Conservation (phyloP, 345 rosid genomes). For the Brassica incana region DNA sequence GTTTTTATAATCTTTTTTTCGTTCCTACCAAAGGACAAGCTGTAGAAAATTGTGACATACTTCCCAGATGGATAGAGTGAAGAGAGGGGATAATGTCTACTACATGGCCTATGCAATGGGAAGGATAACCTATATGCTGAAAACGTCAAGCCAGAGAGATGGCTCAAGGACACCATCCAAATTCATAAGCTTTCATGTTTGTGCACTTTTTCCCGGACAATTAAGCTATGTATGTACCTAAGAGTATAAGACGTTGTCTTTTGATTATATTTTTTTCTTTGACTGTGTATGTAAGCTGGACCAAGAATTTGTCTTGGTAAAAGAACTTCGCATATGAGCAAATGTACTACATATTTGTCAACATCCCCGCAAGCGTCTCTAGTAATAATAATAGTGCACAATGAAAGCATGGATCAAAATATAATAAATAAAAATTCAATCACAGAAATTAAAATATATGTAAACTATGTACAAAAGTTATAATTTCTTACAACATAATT, state of each 20-base stretch:
- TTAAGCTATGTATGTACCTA: background rate
- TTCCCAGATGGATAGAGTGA: conserved; percentile 66
- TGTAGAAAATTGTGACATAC: conserved; percentile 56
- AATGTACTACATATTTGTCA: conserved; percentile 45
- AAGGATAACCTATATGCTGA: conserved; percentile 66
- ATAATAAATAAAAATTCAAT: too few species aligned
- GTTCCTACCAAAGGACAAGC: conserved; percentile 50
- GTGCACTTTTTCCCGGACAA: conserved; percentile 4
- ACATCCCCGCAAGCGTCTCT: background rate
- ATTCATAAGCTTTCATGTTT: conserved; percentile 63
- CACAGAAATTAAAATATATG: too few species aligned
- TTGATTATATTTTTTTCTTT: conserved; percentile 2
- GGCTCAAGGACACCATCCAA: conserved; percentile 72
- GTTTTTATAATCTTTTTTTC: background rate
- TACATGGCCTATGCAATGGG: conserved; percentile 76
- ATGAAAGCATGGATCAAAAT: too few species aligned
- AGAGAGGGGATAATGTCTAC: conserved; percentile 57
- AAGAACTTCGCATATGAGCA: conserved; percentile 71
- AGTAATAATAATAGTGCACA: too few species aligned
- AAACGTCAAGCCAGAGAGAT: conserved; percentile 69
- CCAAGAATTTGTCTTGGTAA: conserved; percentile 74
- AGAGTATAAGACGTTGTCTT: background rate
- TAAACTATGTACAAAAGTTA: too few species aligned
- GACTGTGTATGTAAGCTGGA: conserved; percentile 56
- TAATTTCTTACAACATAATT: too few species aligned